Evolutionary conservation across 345 rosid genomes (phyloP).

Genomic region (Pugionium cornutum): DNA sequence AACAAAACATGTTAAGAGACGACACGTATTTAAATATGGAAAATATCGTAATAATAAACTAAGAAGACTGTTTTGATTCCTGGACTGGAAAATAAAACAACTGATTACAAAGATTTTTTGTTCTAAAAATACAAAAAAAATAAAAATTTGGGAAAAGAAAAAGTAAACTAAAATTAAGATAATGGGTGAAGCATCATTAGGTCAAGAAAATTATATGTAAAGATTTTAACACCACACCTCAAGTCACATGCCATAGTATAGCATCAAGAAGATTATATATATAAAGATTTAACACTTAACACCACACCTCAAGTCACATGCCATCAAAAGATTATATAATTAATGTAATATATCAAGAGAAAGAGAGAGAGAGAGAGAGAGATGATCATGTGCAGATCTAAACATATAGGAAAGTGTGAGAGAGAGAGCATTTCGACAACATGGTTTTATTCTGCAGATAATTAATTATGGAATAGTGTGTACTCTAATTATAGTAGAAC

Average conservation of each 20-base stretch:
- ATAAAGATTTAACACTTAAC: slow-evolving; percentile 33
- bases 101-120: too few relatives aligned
- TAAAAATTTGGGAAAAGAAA: not conserved
- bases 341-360: not conserved
- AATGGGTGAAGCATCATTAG: slow-evolving; percentile 43
- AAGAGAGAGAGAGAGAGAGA: slow-evolving; percentile 20
- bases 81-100: too few relatives aligned
- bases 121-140: too few relatives aligned
- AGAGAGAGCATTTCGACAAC: slow-evolving; percentile 35
- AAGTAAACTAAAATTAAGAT: slow-evolving; percentile 33
- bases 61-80: too few relatives aligned
- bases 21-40: too few relatives aligned
- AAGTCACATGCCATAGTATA: slow-evolving; percentile 39
- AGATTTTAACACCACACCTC: slow-evolving; percentile 33
- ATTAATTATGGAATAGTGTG: slow-evolving; percentile 38
- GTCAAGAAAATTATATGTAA: slow-evolving; percentile 28
- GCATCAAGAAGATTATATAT: too few relatives aligned
- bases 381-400: slow-evolving; percentile 34
- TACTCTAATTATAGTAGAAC: slow-evolving; percentile 30
- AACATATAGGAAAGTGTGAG: slow-evolving; percentile 12
- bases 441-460: slow-evolving; percentile 36
- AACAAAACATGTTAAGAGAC: too few relatives aligned
- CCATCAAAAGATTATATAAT: slow-evolving; percentile 33
- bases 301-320: slow-evolving; percentile 45
- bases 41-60: too few relatives aligned